These are phyloP conservation scores for Terfezia boudieri DNA, from an alignment of 495 filamentous ascomycete genomes.

Conservation along the genomic window DNA sequence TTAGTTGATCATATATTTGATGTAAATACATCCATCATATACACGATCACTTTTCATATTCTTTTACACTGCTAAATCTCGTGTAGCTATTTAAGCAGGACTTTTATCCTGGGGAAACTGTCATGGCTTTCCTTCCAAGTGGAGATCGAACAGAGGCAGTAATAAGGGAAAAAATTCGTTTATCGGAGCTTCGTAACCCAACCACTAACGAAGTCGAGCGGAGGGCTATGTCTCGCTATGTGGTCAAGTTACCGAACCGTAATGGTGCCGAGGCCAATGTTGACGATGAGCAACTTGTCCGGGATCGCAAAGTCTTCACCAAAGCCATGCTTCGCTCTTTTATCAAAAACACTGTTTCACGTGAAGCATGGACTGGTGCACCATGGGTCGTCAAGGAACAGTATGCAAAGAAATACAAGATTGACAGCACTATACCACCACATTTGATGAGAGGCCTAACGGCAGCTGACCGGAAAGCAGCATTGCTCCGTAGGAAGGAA, in stretches of 20 bases:
- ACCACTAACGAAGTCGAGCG: slow-evolving; percentile 17
- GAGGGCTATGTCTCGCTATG: slow-evolving; percentile 49
- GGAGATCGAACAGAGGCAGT: slow-evolving; percentile 52
- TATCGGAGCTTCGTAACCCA: slow-evolving; percentile 31
- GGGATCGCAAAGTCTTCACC: slow-evolving; percentile 82
- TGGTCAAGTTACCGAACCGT: slow-evolving; percentile 47
- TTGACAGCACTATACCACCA: slow-evolving; percentile 60
- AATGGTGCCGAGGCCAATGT: slow-evolving; percentile 47
- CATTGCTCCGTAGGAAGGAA: slow-evolving; percentile 43
- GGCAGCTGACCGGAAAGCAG: slow-evolving; percentile 50
- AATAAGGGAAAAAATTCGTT: slow-evolving; percentile 70
- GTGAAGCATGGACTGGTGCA: slow-evolving; percentile 82
- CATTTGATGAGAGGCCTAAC: slow-evolving; percentile 63
- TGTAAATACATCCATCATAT: slow-evolving; percentile 20
- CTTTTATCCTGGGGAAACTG: slow-evolving; percentile 79
- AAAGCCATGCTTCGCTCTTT: slow-evolving; percentile 86
- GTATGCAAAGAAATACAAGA: slow-evolving; percentile 62
- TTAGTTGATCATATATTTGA: slow-evolving; percentile 47
- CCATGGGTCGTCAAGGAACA: slow-evolving; percentile 86
- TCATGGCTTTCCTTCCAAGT: slow-evolving; percentile 46
- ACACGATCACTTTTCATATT: not conserved
- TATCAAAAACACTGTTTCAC: slow-evolving; percentile 77
- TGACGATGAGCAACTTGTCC: slow-evolving; percentile 59
- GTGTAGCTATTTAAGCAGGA: slow-evolving; percentile 69
- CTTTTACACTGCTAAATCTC: not conserved